Evolutionary conservation across 768 basidiomycete species (phyloP).

Genomic region (Paxillus ammoniavirescens): DNA sequence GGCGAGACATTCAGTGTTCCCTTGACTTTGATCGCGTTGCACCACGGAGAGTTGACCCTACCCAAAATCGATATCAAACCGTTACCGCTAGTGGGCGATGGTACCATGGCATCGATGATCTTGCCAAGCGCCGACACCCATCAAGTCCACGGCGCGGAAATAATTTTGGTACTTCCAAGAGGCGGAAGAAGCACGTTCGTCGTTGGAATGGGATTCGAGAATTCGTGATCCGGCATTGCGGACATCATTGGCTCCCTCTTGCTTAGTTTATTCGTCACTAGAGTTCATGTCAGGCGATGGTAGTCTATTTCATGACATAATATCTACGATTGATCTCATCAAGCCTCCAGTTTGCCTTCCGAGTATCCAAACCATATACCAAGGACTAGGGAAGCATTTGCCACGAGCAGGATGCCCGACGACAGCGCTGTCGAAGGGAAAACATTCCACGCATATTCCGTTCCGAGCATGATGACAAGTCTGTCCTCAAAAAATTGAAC

Average conservation of each 20-base stretch:
- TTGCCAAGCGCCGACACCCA: conserved; percentile 75
- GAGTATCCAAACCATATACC: conserved; percentile 57
- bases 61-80: conserved; percentile 71
- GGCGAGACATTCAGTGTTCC: conserved; percentile 55
- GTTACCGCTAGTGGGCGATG: conserved; percentile 48
- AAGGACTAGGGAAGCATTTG: conserved; percentile 49
- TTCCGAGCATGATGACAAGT: conserved; percentile 51
- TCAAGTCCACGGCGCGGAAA: conserved; percentile 83
- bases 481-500: conserved; percentile 36
- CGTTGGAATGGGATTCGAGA: conserved; percentile 60
- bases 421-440: conserved; percentile 77
- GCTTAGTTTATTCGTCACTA: neutral
- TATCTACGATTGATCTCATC: neutral
- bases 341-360: conserved; percentile 31
- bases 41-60: conserved; percentile 75
- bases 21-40: conserved; percentile 82
- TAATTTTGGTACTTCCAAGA: conserved; percentile 76
- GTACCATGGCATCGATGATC: conserved; percentile 56
- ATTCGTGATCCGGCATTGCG: conserved; percentile 8
- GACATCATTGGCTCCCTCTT: neutral
- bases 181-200: conserved; percentile 82
- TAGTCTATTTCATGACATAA: neutral
- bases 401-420: conserved; percentile 51
- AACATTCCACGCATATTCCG: conserved; percentile 88
- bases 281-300: neutral